Base-by-base conservation (phyloP, 169 alveolate genomes). In the Cystoisospora suis region DNA sequence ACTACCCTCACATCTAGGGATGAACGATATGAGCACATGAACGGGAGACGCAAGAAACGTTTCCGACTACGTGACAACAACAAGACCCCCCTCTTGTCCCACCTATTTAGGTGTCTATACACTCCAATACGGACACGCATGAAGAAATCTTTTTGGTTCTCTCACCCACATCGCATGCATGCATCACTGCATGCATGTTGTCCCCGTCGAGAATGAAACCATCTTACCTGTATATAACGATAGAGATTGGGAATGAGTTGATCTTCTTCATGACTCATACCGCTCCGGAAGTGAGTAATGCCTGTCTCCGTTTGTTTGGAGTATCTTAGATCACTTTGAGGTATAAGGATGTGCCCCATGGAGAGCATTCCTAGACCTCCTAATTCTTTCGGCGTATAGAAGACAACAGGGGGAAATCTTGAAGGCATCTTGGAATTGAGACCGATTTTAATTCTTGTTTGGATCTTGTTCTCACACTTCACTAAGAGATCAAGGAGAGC, bases 331-430 rank as follows among this genome's bases (percentile, higher is more conserved):
- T 99, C 99, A 56, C 99, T 96, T 96, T 99, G 99, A n/a, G 99
- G 99, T 34, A 99, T 99, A 80, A 99, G 94, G 81, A 99, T 99
- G 94, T 99, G 99, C 0, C 99, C 99, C 99, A 99, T 98, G 3
- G 99, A 98, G 47, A 99, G 97, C 99, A 99, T 99, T 29, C 99
- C 99, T 59, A 99, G 93, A 0, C 99, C 99, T 17, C 99, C 99
- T 90, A 99, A 96, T 95, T 99, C 99, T 95, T 99, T 99, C 0
- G 91, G 91, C 17, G 94, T 99, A 95, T 99, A 99, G 95, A 99
- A 99, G 29, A 99, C 99, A 45, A 99, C 99, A 0, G 99, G 99
- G 4, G 99, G 99, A 97, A 99, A 99, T 45, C 99, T 96, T 47
- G 99, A 96, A 58, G 99, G 99, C 99, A 99, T 99, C 95, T 99